Base-by-base conservation (phyloP, 768 basidiomycete genomes). In the Neoboletus subvelutipes region DNA sequence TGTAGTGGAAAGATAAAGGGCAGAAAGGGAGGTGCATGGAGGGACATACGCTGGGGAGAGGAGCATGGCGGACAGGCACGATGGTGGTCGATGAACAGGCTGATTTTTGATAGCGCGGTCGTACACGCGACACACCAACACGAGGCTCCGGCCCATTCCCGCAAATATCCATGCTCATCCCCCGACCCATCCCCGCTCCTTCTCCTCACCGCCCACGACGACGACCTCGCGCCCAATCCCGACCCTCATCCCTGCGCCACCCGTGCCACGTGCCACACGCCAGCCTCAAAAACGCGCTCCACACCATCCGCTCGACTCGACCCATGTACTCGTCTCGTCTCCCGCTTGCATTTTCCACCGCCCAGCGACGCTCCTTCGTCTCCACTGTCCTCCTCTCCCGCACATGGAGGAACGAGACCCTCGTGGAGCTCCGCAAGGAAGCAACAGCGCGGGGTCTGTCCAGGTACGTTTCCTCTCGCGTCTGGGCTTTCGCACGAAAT, bases 21-120 rank as follows among this genome's bases (percentile, higher is more conserved):
- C 66, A 57, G 43, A 45, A 54, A 10, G 48, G 39, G 56, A 64
- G 48, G 57, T 59, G 67, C 45, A 50, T 57, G 58, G 64, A 55
- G 73, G 17, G 36, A 71, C 78, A 77, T 72, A 92, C 90, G 88
- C 84, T 72, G 90, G 90, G 62, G 89, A 91, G 73, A 84, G 83
- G 67, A 92, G 84, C 90, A 92, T 91, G 72, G 60, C 71, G 48
- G 20, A 49, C 66, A 54, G 63, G 60, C 62, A 57, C 49, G 67
- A 58, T 67, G 62, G 62, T 50, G 62, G 61, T 60, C 57, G 69
- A 60, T 61, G 57, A 3, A 36, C 62, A 62, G 65, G 48, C 53
- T 62, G 73, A 53, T 64, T 54, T 49, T 54, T 60, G 64, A 72
- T 59, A 60, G 50, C 62, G 57, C 68, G 37, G 37, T 9, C 37